Percentiles rank a stretch among this genome's conserved stretches.
These are phyloP conservation scores for Cystobasidiaceae sp. DNA, from an alignment of 1,284 basidiomycete species.

Conservation along the genomic window DNA sequence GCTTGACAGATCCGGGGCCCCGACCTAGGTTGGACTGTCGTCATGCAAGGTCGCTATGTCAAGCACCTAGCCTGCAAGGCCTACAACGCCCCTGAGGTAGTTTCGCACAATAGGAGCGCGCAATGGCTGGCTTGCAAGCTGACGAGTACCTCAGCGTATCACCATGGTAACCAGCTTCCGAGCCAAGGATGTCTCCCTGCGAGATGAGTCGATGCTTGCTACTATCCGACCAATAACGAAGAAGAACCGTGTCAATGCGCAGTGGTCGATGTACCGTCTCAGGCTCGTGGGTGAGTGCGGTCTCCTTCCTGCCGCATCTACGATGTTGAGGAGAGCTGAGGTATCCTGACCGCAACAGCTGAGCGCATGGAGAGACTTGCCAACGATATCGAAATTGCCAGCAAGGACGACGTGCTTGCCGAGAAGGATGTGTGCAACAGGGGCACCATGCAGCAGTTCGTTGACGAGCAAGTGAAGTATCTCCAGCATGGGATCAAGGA, in stretches of 20 bases:
- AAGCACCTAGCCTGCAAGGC: slow-evolving; percentile 40
- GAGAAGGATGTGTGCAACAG: slow-evolving; percentile 14
- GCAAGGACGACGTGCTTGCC: slow-evolving; percentile 9
- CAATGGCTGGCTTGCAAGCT: not conserved
- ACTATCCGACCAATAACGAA: slow-evolving; percentile 39
- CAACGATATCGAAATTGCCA: not conserved
- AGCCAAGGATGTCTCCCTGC: slow-evolving; percentile 34
- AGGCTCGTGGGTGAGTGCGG: slow-evolving; percentile 33
- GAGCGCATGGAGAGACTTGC: slow-evolving; percentile 11
- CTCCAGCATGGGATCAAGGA: slow-evolving; percentile 20
- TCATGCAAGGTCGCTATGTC: slow-evolving; percentile 42
- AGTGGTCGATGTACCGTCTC: slow-evolving; percentile 36
- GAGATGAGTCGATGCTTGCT: slow-evolving; percentile 38
- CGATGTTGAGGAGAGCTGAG: too few species aligned
- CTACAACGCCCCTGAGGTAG: slow-evolving; percentile 34
- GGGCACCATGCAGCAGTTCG: slow-evolving; percentile 3
- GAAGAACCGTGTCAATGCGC: slow-evolving; percentile 33
- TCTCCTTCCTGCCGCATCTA: too few species aligned
- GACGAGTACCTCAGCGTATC: slow-evolving; percentile 31
- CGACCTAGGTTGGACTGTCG: slow-evolving; percentile 37
- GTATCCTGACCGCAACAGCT: too few species aligned
- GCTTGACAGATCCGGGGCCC: slow-evolving; percentile 39
- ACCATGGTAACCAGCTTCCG: slow-evolving; percentile 43
- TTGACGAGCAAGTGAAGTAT: slow-evolving; percentile 19
- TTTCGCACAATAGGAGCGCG: not conserved